These are phyloP conservation scores for Isoetes taiwanensis DNA, from an alignment of 75 land plant species.

Conservation along the genomic window DNA sequence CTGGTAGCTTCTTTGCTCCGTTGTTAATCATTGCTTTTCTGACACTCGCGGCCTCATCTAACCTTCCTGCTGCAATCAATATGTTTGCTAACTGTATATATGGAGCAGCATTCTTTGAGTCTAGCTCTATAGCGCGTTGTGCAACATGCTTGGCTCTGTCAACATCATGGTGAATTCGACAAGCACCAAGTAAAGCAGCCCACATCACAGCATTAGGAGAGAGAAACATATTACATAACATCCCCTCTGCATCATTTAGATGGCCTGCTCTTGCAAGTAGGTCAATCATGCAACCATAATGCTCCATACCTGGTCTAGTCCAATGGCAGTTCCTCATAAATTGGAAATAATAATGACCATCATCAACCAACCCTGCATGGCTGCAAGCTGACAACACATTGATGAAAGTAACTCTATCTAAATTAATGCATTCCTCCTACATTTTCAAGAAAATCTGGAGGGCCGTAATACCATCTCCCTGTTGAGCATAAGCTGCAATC, in stretches of 20 bases:
- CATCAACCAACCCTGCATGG: slow-evolving; percentile 8
- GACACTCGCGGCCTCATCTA: too few species aligned
- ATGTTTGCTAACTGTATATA: too few species aligned
- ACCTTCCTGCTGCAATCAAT: too few species aligned
- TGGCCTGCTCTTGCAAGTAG: slow-evolving; percentile 6
- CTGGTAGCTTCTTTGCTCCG: slow-evolving; percentile 1
- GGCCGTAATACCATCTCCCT: slow-evolving; percentile 1
- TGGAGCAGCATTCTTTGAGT: too few species aligned
- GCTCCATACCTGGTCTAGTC: background rate
- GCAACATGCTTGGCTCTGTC: slow-evolving; percentile 1
- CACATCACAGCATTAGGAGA: background rate
- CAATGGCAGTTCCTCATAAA: background rate
- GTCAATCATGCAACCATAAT: slow-evolving; percentile 11
- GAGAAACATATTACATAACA: background rate
- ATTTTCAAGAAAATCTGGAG: slow-evolving; percentile 3
- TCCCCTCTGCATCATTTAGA: slow-evolving; percentile 5
- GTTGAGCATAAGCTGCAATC: slow-evolving; percentile 10
- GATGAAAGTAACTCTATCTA: slow-evolving; percentile 8
- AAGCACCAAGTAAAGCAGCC: slow-evolving; percentile 9
- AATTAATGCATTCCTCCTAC: background rate
- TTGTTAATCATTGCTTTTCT: slow-evolving; percentile 3
- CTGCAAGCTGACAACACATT: slow-evolving; percentile 11
- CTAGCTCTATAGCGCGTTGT: background rate
- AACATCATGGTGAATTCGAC: background rate
- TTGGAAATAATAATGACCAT: background rate